Conservation (phyloP, 2,329 filamentous ascomycete genomes). For the Pseudogymnoascus sp. region DNA sequence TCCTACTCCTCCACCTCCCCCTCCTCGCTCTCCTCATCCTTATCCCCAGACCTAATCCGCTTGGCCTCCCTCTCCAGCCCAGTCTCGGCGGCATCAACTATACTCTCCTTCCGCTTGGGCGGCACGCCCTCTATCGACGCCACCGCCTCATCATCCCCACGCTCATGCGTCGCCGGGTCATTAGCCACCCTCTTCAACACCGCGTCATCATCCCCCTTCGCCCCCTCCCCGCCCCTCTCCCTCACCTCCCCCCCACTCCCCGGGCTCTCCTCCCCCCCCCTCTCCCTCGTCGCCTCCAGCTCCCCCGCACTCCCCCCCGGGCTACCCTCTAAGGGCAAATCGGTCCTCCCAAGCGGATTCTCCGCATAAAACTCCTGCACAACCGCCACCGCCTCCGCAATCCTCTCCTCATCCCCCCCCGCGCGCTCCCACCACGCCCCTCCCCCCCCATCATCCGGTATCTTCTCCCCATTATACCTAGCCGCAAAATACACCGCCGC, state of each 20-base stretch:
- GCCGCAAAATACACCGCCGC: conserved; percentile 81
- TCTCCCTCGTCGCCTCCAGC: conserved; percentile 20
- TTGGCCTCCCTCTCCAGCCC: conserved; percentile 12
- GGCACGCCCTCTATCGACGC: neutral
- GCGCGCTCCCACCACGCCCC: conserved; percentile 82
- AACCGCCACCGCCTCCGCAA: conserved; percentile 64
- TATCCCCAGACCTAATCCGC: conserved; percentile 5
- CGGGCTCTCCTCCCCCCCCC: neutral
- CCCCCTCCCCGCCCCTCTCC: conserved; percentile 10
- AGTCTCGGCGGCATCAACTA: neutral
- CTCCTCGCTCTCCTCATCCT: conserved; percentile 18
- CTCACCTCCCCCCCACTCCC: conserved; percentile 15
- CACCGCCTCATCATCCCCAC: conserved; percentile 9
- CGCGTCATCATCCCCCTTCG: conserved; percentile 12
- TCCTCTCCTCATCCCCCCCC: conserved; percentile 60
- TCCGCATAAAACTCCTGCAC: conserved; percentile 63
- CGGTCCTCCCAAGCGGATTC: conserved; percentile 45
- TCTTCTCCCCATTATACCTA: conserved; percentile 61
- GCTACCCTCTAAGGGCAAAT: conserved; percentile 21
- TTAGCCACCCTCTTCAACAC: conserved; percentile 22
- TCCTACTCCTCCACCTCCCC: conserved; percentile 19
- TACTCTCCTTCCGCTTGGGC: conserved; percentile 13
- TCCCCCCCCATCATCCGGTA: conserved; percentile 63
- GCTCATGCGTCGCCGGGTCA: conserved; percentile 20
- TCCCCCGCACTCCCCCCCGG: conserved; percentile 19